Conservation (phyloP, 2,329 filamentous ascomycete species). For the Fusarium albidum region DNA sequence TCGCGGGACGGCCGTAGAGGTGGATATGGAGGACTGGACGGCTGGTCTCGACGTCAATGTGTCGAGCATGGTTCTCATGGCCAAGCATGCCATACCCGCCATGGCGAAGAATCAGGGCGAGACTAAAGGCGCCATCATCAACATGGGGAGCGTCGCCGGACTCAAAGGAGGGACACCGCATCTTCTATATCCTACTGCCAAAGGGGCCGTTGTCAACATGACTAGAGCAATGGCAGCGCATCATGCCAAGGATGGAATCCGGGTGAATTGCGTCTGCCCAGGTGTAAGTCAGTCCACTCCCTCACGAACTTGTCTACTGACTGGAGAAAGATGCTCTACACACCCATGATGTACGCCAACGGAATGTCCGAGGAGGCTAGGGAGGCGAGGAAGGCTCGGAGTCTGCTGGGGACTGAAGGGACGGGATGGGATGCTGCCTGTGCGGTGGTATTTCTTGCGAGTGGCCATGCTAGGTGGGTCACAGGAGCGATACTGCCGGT, state of each 20-base stretch:
- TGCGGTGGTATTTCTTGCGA: conserved; percentile 50
- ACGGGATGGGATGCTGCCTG: conserved; percentile 54
- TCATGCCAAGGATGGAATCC: conserved; percentile 54
- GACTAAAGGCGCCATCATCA: conserved; percentile 62
- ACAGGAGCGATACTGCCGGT: conserved; percentile 52
- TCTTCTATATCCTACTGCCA: conserved; percentile 56
- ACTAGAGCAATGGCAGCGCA: conserved; percentile 61
- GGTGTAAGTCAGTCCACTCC: conserved; percentile 32
- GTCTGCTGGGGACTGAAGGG: conserved; percentile 51
- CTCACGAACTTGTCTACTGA: background rate
- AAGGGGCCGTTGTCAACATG: conserved; percentile 60
- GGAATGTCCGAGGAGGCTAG: conserved; percentile 51
- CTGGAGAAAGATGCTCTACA: conserved; percentile 51
- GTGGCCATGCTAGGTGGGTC: conserved; percentile 54
- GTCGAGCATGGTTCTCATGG: conserved; percentile 71
- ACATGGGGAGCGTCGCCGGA: conserved; percentile 70
- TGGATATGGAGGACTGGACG: conserved; percentile 67
- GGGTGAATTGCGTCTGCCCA: conserved; percentile 60
- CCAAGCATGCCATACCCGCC: conserved; percentile 66
- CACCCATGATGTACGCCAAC: conserved; percentile 53
- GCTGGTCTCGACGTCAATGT: conserved; percentile 68
- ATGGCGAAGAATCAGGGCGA: conserved; percentile 63
- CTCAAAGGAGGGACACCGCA: conserved; percentile 55
- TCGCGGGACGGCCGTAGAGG: conserved; percentile 64
- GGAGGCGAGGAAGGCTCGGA: conserved; percentile 48